phyloP scores from a whole-genome alignment of 768 basidiomycete genomes.

The Pleurotus pulmonarius region DNA sequence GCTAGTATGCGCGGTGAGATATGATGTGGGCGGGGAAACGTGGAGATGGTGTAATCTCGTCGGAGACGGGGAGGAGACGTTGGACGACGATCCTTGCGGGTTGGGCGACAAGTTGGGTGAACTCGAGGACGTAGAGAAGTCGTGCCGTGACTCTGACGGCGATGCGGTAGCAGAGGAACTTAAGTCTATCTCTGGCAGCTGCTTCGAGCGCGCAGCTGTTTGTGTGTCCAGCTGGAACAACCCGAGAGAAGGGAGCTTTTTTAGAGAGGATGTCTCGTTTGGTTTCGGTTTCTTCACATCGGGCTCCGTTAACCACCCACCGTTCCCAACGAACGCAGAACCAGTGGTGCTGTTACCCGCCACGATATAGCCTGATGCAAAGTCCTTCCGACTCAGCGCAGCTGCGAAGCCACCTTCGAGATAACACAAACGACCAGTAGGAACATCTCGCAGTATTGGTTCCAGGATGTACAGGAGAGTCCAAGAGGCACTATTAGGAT shows the following conservation, averaged over 20 bases:
- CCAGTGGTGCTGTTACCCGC: not conserved
- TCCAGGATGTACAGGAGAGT: slow-evolving; percentile 61
- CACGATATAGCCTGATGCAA: not conserved
- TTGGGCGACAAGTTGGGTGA: not conserved
- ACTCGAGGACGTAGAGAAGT: not conserved
- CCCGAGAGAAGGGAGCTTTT: slow-evolving; percentile 27
- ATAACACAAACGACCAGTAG: slow-evolving; percentile 58
- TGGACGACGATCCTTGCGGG: not conserved
- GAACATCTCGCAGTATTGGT: slow-evolving; percentile 41
- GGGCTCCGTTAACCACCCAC: not conserved
- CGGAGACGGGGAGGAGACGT: slow-evolving; percentile 5
- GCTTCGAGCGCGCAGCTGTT: slow-evolving; percentile 45
- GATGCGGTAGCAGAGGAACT: slow-evolving; percentile 30
- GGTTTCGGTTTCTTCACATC: not conserved
- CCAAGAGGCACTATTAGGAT: slow-evolving; percentile 60
- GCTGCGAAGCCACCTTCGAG: slow-evolving; percentile 68
- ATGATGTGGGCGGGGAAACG: not conserved
- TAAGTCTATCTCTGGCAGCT: slow-evolving; percentile 57
- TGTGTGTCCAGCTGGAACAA: slow-evolving; percentile 69
- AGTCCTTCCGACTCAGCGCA: slow-evolving; percentile 26
- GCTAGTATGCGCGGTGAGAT: not conserved
- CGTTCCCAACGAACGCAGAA: not conserved
- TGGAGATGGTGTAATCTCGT: slow-evolving; percentile 8
- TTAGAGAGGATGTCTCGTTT: not conserved
- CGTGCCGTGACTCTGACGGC: slow-evolving; percentile 14